Evolutionary conservation across 306 rosid genomes (phyloP).

Genomic region (Parietaria judaica): DNA sequence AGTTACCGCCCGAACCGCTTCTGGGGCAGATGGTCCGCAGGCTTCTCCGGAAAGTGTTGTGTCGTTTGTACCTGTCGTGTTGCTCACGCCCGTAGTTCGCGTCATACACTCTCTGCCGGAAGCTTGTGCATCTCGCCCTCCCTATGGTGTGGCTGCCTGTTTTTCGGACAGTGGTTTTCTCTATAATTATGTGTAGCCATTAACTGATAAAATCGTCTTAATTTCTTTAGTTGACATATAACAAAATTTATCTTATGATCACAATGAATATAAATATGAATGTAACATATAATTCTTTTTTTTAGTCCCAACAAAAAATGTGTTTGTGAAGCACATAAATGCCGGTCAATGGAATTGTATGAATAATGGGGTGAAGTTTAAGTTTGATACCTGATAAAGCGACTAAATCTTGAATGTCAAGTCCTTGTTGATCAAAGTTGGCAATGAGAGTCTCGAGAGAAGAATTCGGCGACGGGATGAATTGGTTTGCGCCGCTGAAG

Average conservation of each 20-base stretch:
- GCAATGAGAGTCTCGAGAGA: constrained; percentile 57
- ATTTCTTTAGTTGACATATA: no score
- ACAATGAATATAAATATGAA: no score
- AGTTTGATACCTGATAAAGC: constrained; percentile 49
- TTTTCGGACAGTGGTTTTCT: no score
- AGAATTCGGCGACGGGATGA: constrained; percentile 79
- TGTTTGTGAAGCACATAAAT: background rate
- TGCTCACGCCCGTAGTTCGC: constrained; percentile 22
- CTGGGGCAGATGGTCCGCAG: constrained; percentile 64
- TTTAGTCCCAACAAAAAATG: no score
- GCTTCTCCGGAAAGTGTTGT: constrained; percentile 47
- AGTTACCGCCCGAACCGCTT: constrained; percentile 42
- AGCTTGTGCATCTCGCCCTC: constrained; percentile 67
- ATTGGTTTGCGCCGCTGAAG: constrained; percentile 58
- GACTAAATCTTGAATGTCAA: constrained; percentile 57
- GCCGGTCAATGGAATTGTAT: no score
- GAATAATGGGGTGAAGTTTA: no score
- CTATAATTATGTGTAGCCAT: no score
- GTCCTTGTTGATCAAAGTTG: constrained; percentile 61
- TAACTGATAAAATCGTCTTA: no score
- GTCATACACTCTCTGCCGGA: constrained; percentile 64
- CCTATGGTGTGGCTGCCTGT: constrained; percentile 91
- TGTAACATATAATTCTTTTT: no score
- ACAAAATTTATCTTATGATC: no score
- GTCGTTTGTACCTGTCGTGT: constrained; percentile 50